phyloP scores from a whole-genome alignment of 257 asterid species.

The Thymus mandschuricus region DNA sequence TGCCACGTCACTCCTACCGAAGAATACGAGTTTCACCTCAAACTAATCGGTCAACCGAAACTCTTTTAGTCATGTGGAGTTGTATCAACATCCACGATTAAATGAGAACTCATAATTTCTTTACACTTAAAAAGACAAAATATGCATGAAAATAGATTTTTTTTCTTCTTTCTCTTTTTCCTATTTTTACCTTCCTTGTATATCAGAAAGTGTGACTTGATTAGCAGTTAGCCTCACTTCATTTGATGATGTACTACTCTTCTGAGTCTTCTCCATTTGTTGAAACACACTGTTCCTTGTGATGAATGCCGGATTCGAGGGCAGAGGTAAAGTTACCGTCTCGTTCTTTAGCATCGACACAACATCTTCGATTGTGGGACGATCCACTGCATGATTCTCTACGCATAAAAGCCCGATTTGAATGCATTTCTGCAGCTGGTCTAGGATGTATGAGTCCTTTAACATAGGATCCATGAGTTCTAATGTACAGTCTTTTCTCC shows the following conservation, averaged over 20 bases:
- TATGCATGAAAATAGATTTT: too few relatives aligned
- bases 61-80: too few relatives aligned
- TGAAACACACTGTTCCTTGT: constrained; percentile 34
- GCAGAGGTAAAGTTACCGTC: constrained; percentile 32
- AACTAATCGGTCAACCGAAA: too few relatives aligned
- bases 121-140: too few relatives aligned
- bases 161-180: too few relatives aligned
- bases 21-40: too few relatives aligned
- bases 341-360: constrained; percentile 50
- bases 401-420: constrained; percentile 64
- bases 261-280: constrained; percentile 3
- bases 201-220: constrained; percentile 38
- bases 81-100: too few relatives aligned
- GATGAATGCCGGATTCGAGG: constrained; percentile 50
- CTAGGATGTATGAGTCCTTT: constrained; percentile 35
- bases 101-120: too few relatives aligned
- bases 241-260: not conserved
- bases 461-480: constrained; percentile 51
- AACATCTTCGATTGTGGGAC: constrained; percentile 56
- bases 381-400: constrained; percentile 49
- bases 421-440: constrained; percentile 45
- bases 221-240: constrained; percentile 30
- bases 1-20: too few relatives aligned
- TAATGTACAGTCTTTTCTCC: constrained; percentile 42
- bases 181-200: constrained; percentile 30